Evolutionary conservation across 352 stramenopile species (phyloP).

Genomic region (Paralagenidium karlingii): DNA sequence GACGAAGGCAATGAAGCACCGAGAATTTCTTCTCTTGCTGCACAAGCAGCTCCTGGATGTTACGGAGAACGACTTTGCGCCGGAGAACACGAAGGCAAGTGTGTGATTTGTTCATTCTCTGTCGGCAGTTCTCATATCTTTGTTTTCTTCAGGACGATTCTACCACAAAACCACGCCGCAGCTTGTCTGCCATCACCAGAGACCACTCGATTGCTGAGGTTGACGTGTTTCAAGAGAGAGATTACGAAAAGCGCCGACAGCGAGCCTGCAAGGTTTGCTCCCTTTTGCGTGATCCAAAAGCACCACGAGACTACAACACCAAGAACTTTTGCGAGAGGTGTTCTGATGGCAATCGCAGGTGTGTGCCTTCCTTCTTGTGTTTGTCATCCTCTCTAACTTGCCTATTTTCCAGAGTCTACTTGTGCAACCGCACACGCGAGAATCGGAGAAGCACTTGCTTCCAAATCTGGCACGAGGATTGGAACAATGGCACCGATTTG

Average conservation of each 20-base stretch:
- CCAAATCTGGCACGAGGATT: constrained; percentile 7
- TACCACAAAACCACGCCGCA: too few relatives aligned
- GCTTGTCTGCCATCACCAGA: neutral
- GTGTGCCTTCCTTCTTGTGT: neutral
- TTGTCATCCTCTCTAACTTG: neutral
- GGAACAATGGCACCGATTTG: neutral
- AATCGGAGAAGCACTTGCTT: constrained; percentile 1
- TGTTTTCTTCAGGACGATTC: too few relatives aligned
- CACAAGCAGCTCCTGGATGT: constrained; percentile 3
- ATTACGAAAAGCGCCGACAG: neutral
- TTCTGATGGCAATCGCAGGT: neutral
- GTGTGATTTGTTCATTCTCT: too few relatives aligned
- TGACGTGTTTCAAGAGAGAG: neutral
- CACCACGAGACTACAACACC: neutral
- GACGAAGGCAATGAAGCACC: constrained; percentile 1
- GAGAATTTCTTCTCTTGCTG: constrained; percentile 4
- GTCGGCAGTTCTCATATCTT: too few relatives aligned
- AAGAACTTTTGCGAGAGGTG: constrained; percentile 1
- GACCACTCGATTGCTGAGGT: neutral
- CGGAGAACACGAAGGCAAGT: too few relatives aligned
- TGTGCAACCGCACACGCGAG: constrained; percentile 1
- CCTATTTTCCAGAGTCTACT: neutral
- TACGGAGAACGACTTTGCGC: constrained; percentile 4
- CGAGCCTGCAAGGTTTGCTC: constrained; percentile 2
- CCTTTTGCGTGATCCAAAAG: neutral